Conservation (phyloP, 2,329 filamentous ascomycete species). For the Incumbomyces lentus region DNA sequence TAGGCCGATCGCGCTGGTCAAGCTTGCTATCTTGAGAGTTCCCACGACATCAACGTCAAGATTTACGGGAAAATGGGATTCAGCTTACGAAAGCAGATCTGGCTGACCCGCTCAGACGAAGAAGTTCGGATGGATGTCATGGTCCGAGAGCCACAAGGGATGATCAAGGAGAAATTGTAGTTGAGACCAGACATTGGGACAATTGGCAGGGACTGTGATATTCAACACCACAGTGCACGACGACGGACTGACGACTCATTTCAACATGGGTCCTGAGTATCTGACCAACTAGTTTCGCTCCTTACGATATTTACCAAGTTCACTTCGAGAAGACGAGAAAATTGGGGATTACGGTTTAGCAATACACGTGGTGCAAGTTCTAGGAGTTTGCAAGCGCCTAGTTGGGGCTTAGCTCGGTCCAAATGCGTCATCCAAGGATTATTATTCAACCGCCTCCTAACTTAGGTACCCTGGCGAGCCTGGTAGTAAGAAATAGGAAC, state of each 20-base stretch:
- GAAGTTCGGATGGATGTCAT: slow-evolving; percentile 61
- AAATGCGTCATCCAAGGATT: no score
- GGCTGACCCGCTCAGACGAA: slow-evolving; percentile 44
- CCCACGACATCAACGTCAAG: slow-evolving; percentile 53
- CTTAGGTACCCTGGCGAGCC: no score
- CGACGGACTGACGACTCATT: background rate
- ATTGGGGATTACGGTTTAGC: no score
- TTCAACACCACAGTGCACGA: slow-evolving; percentile 1
- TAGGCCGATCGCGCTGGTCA: slow-evolving; percentile 59
- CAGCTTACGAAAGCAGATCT: slow-evolving; percentile 51
- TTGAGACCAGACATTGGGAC: background rate
- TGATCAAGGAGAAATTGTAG: background rate
- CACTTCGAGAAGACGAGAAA: no score
- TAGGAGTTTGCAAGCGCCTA: no score
- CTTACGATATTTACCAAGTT: background rate
- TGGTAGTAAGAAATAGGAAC: background rate
- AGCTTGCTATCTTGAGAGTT: slow-evolving; percentile 70
- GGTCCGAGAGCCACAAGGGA: slow-evolving; percentile 57
- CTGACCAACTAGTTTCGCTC: background rate
- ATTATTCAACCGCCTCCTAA: no score
- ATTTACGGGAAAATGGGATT: slow-evolving; percentile 74
- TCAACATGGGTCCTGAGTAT: slow-evolving; percentile 2
- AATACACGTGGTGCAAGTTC: no score
- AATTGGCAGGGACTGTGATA: background rate
- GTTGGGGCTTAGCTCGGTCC: no score